phyloP scores from a whole-genome alignment of 306 rosid species.

The Trifolium repens region DNA sequence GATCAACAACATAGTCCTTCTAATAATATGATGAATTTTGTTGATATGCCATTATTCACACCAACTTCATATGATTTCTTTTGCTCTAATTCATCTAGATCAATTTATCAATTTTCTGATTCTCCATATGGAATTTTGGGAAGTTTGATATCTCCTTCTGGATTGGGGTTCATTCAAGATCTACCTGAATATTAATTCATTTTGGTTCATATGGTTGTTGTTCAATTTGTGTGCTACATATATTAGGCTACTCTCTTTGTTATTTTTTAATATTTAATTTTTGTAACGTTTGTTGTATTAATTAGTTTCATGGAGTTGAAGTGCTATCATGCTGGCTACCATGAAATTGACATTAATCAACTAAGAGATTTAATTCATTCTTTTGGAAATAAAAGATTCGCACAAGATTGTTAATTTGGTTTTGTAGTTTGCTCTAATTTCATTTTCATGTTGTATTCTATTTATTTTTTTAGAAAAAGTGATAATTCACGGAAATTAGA shows the following conservation, averaged over 20 bases:
- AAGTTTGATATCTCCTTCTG: constrained; percentile 65
- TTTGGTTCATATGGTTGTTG: neutral
- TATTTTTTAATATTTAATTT: neutral
- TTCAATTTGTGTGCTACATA: neutral
- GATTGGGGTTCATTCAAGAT: constrained; percentile 69
- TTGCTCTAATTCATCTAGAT: constrained; percentile 36
- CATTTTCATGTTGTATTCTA: constrained; percentile 11
- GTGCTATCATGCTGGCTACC: too few relatives aligned
- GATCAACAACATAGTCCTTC: neutral
- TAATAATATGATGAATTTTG: constrained; percentile 23
- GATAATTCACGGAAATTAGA: too few relatives aligned
- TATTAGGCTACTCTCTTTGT: neutral
- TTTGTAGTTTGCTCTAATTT: constrained; percentile 30
- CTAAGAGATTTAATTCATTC: constrained; percentile 47
- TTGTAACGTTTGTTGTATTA: constrained; percentile 35
- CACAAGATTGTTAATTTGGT: constrained; percentile 14
- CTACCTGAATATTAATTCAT: constrained; percentile 59
- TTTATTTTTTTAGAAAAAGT: too few relatives aligned
- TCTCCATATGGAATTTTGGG: constrained; percentile 51
- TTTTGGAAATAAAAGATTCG: constrained; percentile 32
- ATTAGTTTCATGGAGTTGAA: too few relatives aligned
- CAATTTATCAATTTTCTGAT: constrained; percentile 48
- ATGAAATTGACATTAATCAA: constrained; percentile 26
- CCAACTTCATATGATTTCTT: constrained; percentile 62
- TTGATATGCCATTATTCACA: constrained; percentile 68